Conservation (phyloP, 768 basidiomycete species). For the Xerocomellus intermedius region DNA sequence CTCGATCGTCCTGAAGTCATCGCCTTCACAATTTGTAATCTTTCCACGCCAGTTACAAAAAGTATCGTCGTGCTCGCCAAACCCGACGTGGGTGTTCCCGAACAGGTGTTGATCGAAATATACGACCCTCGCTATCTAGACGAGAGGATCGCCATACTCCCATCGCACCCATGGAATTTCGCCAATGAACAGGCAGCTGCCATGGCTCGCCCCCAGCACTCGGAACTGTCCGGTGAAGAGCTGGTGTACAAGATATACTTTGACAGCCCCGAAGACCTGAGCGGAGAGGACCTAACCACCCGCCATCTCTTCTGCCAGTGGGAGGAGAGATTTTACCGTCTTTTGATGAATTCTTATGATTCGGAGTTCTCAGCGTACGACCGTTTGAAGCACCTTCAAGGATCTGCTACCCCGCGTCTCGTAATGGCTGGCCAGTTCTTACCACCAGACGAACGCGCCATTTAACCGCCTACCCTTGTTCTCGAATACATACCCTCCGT, state of each 20-base stretch:
- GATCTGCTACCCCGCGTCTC: neutral
- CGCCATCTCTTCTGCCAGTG: too few relatives aligned
- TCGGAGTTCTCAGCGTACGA: neutral
- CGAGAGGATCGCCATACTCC: neutral
- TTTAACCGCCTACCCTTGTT: neutral
- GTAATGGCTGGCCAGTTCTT: neutral
- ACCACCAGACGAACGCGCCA: constrained; percentile 1
- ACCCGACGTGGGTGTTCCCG: neutral
- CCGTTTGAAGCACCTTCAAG: neutral
- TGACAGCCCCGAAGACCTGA: neutral
- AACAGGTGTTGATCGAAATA: constrained; percentile 1
- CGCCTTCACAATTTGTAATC: neutral
- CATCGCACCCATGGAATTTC: neutral
- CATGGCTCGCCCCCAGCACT: neutral
- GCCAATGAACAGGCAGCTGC: too few relatives aligned
- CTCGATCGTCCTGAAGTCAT: neutral
- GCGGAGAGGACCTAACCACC: neutral
- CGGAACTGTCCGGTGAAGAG: neutral
- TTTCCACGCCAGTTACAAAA: neutral
- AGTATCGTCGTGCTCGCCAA: constrained; percentile 3
- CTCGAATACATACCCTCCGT: constrained; percentile 10
- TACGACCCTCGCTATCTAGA: constrained; percentile 7
- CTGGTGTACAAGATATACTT: neutral
- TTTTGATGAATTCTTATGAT: neutral
- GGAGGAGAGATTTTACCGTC: neutral